phyloP scores from a whole-genome alignment of 495 filamentous ascomycete genomes.

The Daldinia grandis region DNA sequence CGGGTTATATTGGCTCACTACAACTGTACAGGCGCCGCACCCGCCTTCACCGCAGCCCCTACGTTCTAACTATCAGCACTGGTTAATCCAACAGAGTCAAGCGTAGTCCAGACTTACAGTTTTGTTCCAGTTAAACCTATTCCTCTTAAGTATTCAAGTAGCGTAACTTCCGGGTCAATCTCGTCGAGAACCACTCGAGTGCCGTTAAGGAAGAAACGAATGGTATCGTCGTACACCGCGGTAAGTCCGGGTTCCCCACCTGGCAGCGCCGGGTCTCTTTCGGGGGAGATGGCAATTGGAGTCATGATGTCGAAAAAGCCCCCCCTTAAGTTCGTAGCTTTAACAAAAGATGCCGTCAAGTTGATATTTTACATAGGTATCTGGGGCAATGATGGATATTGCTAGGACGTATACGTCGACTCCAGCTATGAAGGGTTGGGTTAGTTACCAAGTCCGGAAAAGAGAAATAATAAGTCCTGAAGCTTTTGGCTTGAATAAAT shows the following conservation, averaged over 20 bases:
- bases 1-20: conserved; percentile 90
- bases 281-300: conserved; percentile 55
- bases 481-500: background rate
- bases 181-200: conserved; percentile 87
- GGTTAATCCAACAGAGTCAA: conserved; percentile 26
- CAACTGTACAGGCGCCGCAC: conserved; percentile 96
- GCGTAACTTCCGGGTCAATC: conserved; percentile 87
- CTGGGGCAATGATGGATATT: background rate
- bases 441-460: conserved; percentile 1
- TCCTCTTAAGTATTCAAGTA: conserved; percentile 89
- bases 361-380: conserved; percentile 15
- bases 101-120: conserved; percentile 50
- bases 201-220: conserved; percentile 94
- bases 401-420: background rate
- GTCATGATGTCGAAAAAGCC: conserved; percentile 51
- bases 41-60: conserved; percentile 94
- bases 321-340: background rate
- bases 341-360: background rate
- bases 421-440: background rate
- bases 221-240: conserved; percentile 57
- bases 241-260: conserved; percentile 42
- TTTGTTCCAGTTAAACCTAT: conserved; percentile 84
- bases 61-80: conserved; percentile 41
- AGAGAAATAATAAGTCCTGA: background rate
- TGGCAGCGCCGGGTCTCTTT: conserved; percentile 41